Evolutionary conservation across 106 monocot species (phyloP), one percentile per base, ranked within the genome.

Genomic region (Apostasia ramifera): DNA sequence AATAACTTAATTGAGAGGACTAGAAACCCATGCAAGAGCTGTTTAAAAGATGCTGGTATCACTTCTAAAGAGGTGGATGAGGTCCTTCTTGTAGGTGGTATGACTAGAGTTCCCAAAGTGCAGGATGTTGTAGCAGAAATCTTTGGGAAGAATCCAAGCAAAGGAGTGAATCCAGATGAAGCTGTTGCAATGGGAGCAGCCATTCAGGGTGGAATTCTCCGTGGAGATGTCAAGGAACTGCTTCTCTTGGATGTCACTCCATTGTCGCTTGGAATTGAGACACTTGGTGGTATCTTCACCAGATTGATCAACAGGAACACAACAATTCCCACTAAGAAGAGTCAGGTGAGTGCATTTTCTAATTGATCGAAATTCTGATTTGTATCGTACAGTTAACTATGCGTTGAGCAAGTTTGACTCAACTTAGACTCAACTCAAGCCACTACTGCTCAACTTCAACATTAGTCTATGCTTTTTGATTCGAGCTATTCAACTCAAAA

Each of bases 121-220:
- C 92, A 92, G 68, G 85, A 92, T 47, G 50, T 85, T 7, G 92
- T 92, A 48, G 4, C 77, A 56, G 85, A 80, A 51, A 86, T 92
- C 8, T 92, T 92, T 70, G 88, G 92, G 44, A 88, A 82, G 81
- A 72, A 44, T 40, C 91, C 91, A 11, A 88, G 91, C 71, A 92
- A 92, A 70, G 91, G 91, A 15, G 92, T 92, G 10, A 92, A 92
- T 71, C 92, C 88, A n/a, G 88, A 92, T 76, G 92, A 92, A 77
- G 88, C 88, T 55, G 88, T 92, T 61, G 92, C 88, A 26, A 76
- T 86, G 83, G 92, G 92, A 15, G 92, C 88, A 37, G 85, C 92
- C 13, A 73, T 92, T 73, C 88, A 88, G 73, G 92, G 88, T 66
- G 88, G 88, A 6, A 88, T 88, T 66, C 85, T 92, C 41, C 70